Evolutionary conservation across 78 protist genomes (phyloP).

Genomic region (Dictyostelium capitatum): DNA sequence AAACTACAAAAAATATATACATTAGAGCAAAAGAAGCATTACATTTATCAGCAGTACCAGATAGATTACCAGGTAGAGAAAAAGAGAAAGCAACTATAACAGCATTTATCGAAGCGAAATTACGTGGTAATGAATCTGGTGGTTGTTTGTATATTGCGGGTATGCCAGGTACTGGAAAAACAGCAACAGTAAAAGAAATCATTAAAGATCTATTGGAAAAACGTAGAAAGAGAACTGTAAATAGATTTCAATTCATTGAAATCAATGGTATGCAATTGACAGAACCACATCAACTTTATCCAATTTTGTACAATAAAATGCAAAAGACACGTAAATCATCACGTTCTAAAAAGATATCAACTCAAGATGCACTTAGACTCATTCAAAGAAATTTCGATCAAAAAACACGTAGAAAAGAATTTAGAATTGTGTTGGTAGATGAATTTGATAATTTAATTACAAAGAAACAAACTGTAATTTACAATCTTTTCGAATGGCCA

Average conservation of each 20-base stretch:
- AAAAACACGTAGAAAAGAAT: constrained; percentile 1
- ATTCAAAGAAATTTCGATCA: constrained; percentile 1
- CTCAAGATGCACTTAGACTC: background rate
- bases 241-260: constrained; percentile 40
- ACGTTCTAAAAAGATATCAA: background rate
- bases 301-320: constrained; percentile 24
- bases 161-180: constrained; percentile 93
- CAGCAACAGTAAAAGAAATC: constrained; percentile 87
- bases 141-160: constrained; percentile 84
- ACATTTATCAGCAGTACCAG: constrained; percentile 40
- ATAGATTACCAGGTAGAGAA: constrained; percentile 62
- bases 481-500: constrained; percentile 91
- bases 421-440: constrained; percentile 80
- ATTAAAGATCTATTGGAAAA: constrained; percentile 39
- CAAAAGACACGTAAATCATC: background rate
- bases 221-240: background rate
- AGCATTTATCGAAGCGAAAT: constrained; percentile 9
- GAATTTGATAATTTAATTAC: constrained; percentile 88
- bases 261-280: constrained; percentile 63
- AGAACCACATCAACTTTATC: constrained; percentile 54
- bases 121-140: constrained; percentile 29
- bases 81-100: constrained; percentile 29
- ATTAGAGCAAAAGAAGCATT: constrained; percentile 35
- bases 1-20: background rate
- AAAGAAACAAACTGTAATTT: constrained; percentile 81